phyloP scores from a whole-genome alignment of 78 protist species.

The Isochrysis galbana region DNA sequence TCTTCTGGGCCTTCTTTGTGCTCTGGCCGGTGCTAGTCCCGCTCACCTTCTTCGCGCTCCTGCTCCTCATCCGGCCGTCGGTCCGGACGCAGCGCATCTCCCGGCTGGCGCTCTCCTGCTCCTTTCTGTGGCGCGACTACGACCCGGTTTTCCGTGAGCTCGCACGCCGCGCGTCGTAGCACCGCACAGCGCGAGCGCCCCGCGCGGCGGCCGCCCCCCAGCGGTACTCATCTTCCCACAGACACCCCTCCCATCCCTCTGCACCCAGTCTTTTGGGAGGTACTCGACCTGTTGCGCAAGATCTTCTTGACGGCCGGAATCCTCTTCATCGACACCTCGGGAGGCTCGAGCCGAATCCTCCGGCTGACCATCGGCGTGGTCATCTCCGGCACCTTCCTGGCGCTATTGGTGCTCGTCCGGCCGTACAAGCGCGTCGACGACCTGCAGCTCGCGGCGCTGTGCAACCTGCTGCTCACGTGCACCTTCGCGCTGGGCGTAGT shows the following conservation, averaged over 20 bases:
- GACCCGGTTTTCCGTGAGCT: not conserved
- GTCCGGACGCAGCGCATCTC: not conserved
- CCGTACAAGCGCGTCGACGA: not conserved
- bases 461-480: conserved; percentile 4
- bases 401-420: not conserved
- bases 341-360: not conserved
- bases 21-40: not conserved
- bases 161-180: too few species aligned
- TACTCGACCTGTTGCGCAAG: conserved; percentile 11
- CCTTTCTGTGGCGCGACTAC: not conserved
- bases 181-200: too few species aligned
- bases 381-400: not conserved
- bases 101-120: not conserved
- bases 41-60: not conserved
- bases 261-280: not conserved
- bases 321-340: not conserved
- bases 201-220: too few species aligned
- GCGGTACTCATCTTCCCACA: too few species aligned
- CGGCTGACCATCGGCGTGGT: not conserved
- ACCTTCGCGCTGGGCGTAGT: not conserved
- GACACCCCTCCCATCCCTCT: too few species aligned
- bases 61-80: not conserved
- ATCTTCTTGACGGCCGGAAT: not conserved
- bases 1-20: not conserved
- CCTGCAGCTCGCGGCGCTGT: not conserved